phyloP scores from a whole-genome alignment of 169 alveolate genomes.

The Cryptosporidium xiaoi region DNA sequence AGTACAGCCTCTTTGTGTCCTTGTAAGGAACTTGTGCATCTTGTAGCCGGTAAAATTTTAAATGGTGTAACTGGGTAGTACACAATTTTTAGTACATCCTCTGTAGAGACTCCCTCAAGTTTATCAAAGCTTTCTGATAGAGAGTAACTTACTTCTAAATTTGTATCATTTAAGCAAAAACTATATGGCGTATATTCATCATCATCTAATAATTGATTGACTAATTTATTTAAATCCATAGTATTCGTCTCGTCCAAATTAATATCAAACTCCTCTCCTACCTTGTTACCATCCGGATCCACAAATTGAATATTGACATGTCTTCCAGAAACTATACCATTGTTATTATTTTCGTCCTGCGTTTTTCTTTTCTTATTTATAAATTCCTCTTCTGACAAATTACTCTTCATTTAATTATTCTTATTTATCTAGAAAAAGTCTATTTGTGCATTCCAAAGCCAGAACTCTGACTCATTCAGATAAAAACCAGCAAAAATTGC shows the following conservation, averaged over 20 bases:
- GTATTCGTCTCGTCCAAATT: constrained; percentile 32
- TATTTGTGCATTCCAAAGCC: background rate
- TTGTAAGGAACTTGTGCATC: constrained; percentile 91
- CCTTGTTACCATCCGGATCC: constrained; percentile 71
- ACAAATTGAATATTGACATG: constrained; percentile 71
- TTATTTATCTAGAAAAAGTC: no score
- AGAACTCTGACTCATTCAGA: background rate
- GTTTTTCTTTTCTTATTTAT: constrained; percentile 25
- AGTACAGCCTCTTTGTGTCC: constrained; percentile 92
- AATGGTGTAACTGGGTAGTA: constrained; percentile 86
- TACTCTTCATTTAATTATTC: no score
- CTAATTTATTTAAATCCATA: constrained; percentile 30
- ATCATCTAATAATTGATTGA: constrained; percentile 49
- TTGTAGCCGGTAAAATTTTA: constrained; percentile 88
- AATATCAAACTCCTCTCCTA: constrained; percentile 65
- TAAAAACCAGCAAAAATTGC: no score
- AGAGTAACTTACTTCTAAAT: constrained; percentile 28
- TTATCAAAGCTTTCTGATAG: constrained; percentile 41
- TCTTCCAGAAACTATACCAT: background rate
- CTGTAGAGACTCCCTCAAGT: constrained; percentile 79
- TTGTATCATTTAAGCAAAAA: constrained; percentile 57
- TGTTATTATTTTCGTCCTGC: background rate
- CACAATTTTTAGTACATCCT: constrained; percentile 81
- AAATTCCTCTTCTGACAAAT: background rate
- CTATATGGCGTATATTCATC: constrained; percentile 73